These are phyloP conservation scores for Mycena rosella DNA, from an alignment of 768 basidiomycete species.

Conservation along the genomic window DNA sequence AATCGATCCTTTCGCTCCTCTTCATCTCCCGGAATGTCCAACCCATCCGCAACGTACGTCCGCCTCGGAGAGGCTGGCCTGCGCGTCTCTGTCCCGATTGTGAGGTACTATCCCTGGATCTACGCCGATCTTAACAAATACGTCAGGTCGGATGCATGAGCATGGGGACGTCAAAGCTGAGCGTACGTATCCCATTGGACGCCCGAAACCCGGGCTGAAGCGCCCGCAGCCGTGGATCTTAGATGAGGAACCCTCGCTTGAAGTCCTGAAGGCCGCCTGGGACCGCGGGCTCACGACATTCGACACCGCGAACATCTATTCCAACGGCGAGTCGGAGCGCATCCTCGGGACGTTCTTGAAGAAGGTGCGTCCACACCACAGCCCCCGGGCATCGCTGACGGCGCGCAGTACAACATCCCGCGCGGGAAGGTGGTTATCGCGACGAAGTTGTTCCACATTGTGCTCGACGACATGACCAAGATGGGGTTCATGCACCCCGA, in stretches of 20 bases:
- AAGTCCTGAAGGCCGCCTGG: conserved; percentile 63
- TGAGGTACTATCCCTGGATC: too few relatives aligned
- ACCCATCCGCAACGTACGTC: conserved; percentile 6
- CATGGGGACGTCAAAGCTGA: conserved; percentile 37
- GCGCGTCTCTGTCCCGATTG: conserved; percentile 23
- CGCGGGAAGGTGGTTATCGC: conserved; percentile 39
- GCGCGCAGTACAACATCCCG: conserved; percentile 42
- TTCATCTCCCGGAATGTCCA: not conserved
- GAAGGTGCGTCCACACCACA: conserved; percentile 31
- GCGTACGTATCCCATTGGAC: conserved; percentile 9
- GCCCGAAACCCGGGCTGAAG: too few relatives aligned
- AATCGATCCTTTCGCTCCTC: too few relatives aligned
- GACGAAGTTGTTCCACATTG: conserved; percentile 36
- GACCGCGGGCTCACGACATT: conserved; percentile 52
- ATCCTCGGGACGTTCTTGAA: conserved; percentile 59
- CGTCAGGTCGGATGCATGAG: conserved; percentile 43
- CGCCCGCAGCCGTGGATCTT: conserved; percentile 60
- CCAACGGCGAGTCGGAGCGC: conserved; percentile 54
- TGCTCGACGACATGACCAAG: conserved; percentile 10
- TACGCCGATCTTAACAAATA: too few relatives aligned
- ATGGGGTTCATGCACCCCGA: not conserved
- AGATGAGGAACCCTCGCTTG: conserved; percentile 57
- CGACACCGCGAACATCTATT: conserved; percentile 55
- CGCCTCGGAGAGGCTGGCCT: conserved; percentile 13
- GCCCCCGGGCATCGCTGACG: conserved; percentile 14